Conservation (phyloP, 495 filamentous ascomycete genomes). For the Delitschia confertaspora region DNA sequence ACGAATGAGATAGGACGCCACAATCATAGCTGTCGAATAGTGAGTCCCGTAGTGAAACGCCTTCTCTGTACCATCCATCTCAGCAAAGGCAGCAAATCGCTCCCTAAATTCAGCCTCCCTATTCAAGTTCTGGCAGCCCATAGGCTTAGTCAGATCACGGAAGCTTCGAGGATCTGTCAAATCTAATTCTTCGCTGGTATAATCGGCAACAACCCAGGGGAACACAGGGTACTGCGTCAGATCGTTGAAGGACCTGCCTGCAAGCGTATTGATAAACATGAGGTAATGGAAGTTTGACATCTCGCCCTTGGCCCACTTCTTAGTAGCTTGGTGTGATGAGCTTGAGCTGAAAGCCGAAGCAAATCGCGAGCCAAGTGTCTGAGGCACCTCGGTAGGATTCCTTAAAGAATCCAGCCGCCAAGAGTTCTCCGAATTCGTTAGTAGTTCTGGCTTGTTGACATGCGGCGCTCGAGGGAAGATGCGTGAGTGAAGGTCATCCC, state of each 20-base stretch:
- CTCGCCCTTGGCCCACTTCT: conserved; percentile 85
- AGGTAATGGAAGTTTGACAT: conserved; percentile 98
- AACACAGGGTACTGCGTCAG: conserved; percentile 97
- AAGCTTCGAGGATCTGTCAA: conserved; percentile 74
- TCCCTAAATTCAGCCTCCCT: conserved; percentile 71
- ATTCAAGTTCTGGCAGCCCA: conserved; percentile 80
- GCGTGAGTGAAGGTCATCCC: conserved; percentile 70
- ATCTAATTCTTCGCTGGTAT: conserved; percentile 91
- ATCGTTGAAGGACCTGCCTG: conserved; percentile 94
- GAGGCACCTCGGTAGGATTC: conserved; percentile 70
- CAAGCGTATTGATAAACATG: conserved; percentile 97
- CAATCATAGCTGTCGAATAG: conserved; percentile 98
- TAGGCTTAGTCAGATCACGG: conserved; percentile 86
- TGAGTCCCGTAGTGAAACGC: conserved; percentile 98
- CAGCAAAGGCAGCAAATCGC: conserved; percentile 76
- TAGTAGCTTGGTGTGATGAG: conserved; percentile 69
- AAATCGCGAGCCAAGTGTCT: conserved; percentile 81
- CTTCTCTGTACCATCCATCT: conserved; percentile 74
- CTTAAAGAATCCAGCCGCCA: conserved; percentile 83
- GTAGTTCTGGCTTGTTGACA: conserved; percentile 46
- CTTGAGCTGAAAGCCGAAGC: conserved; percentile 83
- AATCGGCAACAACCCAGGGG: conserved; percentile 93
- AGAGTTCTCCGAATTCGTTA: conserved; percentile 52
- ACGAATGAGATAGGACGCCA: conserved; percentile 89
- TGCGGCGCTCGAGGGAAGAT: conserved; percentile 72